A percentile compares a stretch with the other conserved stretches of the same genome.
phyloP scores from a whole-genome alignment of 805 yeast genomes.

The Saccharomyces eubayanus region DNA sequence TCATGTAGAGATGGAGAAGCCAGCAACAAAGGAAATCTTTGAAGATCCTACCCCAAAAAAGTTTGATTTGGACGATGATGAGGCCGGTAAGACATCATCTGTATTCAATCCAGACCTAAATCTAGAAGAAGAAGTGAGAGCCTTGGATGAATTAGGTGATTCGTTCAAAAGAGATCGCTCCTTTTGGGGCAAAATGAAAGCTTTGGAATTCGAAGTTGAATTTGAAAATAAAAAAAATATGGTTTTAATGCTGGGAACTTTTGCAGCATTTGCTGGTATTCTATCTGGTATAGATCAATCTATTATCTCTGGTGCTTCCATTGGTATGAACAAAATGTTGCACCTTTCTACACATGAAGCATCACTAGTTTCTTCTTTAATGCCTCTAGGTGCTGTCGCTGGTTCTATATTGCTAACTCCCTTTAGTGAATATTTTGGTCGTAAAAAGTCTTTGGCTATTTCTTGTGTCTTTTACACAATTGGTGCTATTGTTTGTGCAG shows the following conservation, averaged over 20 bases:
- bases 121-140: constrained; percentile 34
- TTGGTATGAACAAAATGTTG: constrained; percentile 41
- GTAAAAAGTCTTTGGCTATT: constrained; percentile 45
- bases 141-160: constrained; percentile 27
- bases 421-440: constrained; percentile 36
- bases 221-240: constrained; percentile 41
- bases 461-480: constrained; percentile 49
- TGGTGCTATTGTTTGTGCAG: constrained; percentile 49
- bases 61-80: constrained; percentile 4
- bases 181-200: constrained; percentile 32
- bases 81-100: constrained; percentile 1
- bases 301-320: constrained; percentile 54
- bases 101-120: constrained; percentile 24
- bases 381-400: constrained; percentile 64
- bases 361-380: constrained; percentile 48
- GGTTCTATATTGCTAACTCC: constrained; percentile 58
- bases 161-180: constrained; percentile 26
- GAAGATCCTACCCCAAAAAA: constrained; percentile 6
- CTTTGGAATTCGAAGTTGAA: constrained; percentile 33
- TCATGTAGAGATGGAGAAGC: constrained; percentile 3
- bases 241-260: constrained; percentile 43
- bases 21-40: constrained; percentile 5
- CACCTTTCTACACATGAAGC: constrained; percentile 35
- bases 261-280: constrained; percentile 57
- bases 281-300: constrained; percentile 64